Percentiles rank a stretch among this genome's conserved stretches.
These are phyloP conservation scores for Pleurotus sapidus DNA, from an alignment of 768 basidiomycete species.

Conservation along the genomic window DNA sequence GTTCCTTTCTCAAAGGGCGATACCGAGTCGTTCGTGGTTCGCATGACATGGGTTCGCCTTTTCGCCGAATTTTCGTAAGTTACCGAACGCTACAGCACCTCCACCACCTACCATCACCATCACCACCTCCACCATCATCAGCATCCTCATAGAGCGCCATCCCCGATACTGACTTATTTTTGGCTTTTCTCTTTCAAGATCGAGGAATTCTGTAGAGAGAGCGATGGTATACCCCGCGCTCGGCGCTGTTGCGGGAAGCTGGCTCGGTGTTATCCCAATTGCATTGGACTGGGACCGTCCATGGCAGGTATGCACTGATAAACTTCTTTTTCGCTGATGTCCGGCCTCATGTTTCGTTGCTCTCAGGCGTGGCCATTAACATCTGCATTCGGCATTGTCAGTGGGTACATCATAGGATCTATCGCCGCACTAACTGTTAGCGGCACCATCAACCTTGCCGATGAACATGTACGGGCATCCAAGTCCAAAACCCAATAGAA, in stretches of 20 bases:
- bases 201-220: constrained; percentile 68
- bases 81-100: neutral
- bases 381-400: constrained; percentile 67
- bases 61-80: constrained; percentile 84
- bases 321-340: neutral
- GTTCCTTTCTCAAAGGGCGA: constrained; percentile 45
- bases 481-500: constrained; percentile 4
- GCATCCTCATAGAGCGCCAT: neutral
- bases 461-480: constrained; percentile 30
- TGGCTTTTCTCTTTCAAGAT: constrained; percentile 28
- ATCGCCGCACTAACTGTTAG: constrained; percentile 50
- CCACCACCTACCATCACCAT: neutral
- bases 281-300: constrained; percentile 97
- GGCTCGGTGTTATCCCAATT: constrained; percentile 81
- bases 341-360: neutral
- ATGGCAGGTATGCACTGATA: constrained; percentile 74
- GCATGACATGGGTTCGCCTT: constrained; percentile 72
- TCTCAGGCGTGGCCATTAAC: constrained; percentile 80
- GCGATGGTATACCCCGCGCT: constrained; percentile 76
- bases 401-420: constrained; percentile 65
- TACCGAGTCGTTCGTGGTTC: constrained; percentile 44
- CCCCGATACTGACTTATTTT: constrained; percentile 7
- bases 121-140: neutral
- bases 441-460: constrained; percentile 31
- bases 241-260: constrained; percentile 71